Percentiles rank a stretch among this genome's conserved stretches.
Evolutionary conservation across 169 alveolate species (phyloP).

Genomic region (Plasmodium relictum): DNA sequence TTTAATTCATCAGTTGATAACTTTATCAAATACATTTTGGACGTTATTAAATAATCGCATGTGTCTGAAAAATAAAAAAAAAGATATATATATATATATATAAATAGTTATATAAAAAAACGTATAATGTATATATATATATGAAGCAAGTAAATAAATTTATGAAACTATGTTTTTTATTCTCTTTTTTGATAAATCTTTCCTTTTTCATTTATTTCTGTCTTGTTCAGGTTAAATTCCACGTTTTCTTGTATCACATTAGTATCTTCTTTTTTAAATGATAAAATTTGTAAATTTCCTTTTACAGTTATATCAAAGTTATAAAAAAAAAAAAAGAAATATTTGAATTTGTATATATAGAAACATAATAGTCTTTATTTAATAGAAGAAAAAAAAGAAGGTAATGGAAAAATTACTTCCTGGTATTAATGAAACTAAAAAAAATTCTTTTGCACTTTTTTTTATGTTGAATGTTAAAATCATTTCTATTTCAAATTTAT

Average conservation of each 20-base stretch:
- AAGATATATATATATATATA: too few relatives aligned
- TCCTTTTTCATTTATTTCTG: slow-evolving; percentile 21
- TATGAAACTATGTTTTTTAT: neutral
- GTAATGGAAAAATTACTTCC: slow-evolving; percentile 25
- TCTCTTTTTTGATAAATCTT: neutral
- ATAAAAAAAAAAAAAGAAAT: neutral
- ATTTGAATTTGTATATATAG: neutral
- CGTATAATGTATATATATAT: neutral
- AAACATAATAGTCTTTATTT: neutral
- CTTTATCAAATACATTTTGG: slow-evolving; percentile 54
- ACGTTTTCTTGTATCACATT: slow-evolving; percentile 20
- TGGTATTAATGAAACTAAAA: slow-evolving; percentile 41
- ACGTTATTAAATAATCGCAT: slow-evolving; percentile 52
- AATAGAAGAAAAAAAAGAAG: neutral
- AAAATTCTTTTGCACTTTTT: slow-evolving; percentile 41
- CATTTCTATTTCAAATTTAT: slow-evolving; percentile 36
- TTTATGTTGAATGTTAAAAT: slow-evolving; percentile 9
- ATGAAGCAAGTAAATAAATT: neutral
- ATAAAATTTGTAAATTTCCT: slow-evolving; percentile 35
- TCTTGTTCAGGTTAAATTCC: slow-evolving; percentile 24
- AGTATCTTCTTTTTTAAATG: slow-evolving; percentile 41
- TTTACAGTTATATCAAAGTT: neutral
- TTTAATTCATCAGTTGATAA: slow-evolving; percentile 22
- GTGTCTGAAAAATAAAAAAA: slow-evolving; percentile 17
- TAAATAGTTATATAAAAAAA: neutral